Evolutionary conservation across 2,329 filamentous ascomycete genomes (phyloP).

Genomic region (Pyrenophora tritici-repentis): DNA sequence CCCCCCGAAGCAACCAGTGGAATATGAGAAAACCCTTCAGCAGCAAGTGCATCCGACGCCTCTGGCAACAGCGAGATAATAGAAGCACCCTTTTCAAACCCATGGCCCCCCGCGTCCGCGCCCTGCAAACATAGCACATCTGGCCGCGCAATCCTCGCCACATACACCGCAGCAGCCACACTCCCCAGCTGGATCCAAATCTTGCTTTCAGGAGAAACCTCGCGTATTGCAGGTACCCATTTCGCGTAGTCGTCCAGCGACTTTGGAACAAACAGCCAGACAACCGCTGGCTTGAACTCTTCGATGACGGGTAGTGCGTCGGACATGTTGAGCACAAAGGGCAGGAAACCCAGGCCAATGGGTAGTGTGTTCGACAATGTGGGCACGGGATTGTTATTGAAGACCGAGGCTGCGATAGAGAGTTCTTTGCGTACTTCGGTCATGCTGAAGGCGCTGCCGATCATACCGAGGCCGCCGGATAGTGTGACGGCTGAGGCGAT

Average conservation of each 20-base stretch:
- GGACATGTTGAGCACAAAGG: conserved; percentile 53
- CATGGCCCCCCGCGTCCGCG: conserved; percentile 68
- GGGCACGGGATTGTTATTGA: conserved; percentile 18
- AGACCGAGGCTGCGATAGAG: conserved; percentile 20
- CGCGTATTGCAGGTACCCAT: conserved; percentile 44
- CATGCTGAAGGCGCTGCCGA: conserved; percentile 47
- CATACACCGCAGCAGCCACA: conserved; percentile 59
- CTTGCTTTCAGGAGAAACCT: conserved; percentile 44
- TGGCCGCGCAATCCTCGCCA: conserved; percentile 54
- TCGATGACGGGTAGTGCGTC: conserved; percentile 57
- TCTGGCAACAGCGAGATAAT: conserved; percentile 65
- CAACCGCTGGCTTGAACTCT: conserved; percentile 60
- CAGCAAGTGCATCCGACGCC: conserved; percentile 55
- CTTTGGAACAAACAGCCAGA: conserved; percentile 70
- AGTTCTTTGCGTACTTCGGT: conserved; percentile 40
- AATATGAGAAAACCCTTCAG: conserved; percentile 28
- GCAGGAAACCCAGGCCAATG: conserved; percentile 66
- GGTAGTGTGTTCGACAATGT: conserved; percentile 45
- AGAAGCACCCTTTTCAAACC: conserved; percentile 60
- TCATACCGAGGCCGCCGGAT: conserved; percentile 54
- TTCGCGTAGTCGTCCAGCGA: conserved; percentile 45
- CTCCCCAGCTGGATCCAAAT: conserved; percentile 68
- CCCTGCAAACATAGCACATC: conserved; percentile 69
- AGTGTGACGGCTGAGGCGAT: conserved; percentile 66
- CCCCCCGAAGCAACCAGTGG: conserved; percentile 63